A percentile compares a stretch with the other conserved stretches of the same genome.
phyloP scores from a whole-genome alignment of 805 yeast genomes.

The Saccharomycopsis capsularis region DNA sequence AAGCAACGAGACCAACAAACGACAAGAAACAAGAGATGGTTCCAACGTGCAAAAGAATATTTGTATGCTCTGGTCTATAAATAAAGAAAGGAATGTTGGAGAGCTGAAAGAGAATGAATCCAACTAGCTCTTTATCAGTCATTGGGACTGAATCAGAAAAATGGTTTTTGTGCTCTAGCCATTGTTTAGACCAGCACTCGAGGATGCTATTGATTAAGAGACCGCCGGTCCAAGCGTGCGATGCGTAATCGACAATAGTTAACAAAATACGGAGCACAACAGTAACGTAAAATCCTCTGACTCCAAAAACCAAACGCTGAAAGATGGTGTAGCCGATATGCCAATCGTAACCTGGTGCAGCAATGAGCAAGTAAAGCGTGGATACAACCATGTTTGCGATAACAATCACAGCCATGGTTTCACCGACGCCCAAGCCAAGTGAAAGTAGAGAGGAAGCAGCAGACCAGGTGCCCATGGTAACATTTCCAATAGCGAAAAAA shows the following conservation, averaged over 20 bases:
- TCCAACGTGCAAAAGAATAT: conserved; percentile 14
- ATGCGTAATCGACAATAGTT: conserved; percentile 25
- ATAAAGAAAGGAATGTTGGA: conserved; percentile 23
- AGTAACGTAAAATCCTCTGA: conserved; percentile 25
- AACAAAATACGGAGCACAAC: conserved; percentile 24
- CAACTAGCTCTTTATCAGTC: conserved; percentile 33
- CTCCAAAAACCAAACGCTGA: conserved; percentile 31
- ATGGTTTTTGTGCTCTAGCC: conserved; percentile 30
- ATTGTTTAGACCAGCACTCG: conserved; percentile 23
- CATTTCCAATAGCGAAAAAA: conserved; percentile 27
- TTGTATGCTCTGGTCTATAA: conserved; percentile 25
- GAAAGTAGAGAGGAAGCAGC: conserved; percentile 39
- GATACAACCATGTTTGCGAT: conserved; percentile 43
- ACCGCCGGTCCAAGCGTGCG: conserved; percentile 26
- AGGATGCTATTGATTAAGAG: conserved; percentile 24
- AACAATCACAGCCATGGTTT: conserved; percentile 38
- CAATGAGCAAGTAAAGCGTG: conserved; percentile 38
- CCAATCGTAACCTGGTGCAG: conserved; percentile 43
- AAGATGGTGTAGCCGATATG: conserved; percentile 40
- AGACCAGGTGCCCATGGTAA: conserved; percentile 40
- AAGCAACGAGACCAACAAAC: conserved; percentile 29
- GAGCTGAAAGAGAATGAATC: conserved; percentile 30
- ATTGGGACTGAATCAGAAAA: conserved; percentile 29
- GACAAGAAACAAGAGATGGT: conserved; percentile 18
- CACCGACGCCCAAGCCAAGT: conserved; percentile 39